Evolutionary conservation across 2,329 filamentous ascomycete species (phyloP), one percentile per base, ranked within the genome.

Genomic region (Rutstroemia sp.): DNA sequence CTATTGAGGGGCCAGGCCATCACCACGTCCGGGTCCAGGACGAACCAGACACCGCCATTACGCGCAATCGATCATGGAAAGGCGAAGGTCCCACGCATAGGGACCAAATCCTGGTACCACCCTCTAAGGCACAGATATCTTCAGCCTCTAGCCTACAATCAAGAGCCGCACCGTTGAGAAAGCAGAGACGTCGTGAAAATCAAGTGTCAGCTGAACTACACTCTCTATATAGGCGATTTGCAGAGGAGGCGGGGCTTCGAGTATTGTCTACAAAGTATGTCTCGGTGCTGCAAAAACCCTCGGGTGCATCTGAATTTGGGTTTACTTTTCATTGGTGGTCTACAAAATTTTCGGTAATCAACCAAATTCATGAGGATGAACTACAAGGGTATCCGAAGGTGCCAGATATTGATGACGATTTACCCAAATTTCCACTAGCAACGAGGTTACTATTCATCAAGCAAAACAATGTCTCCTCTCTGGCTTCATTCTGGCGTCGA

Each of bases 401-500:
- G 7, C 27, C 44, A 16, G 34, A 44, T 23, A 19, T 38, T 1
- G 42, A 27, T 8, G 38, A 45, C 5, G 9, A 41, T 44, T 19
- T 38, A 18, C 42, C 53, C 3, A 45, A 56, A 5, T 51, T 56
- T 34, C 47, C 53, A 7, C 12, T 19, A 6, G 53, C 53, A n/a
- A 19, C 19, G 16, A 51, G 23, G 14, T 37, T 56, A 6, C 10
- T 56, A 19, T 56, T 56, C 39, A 44, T 56, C 21, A 56, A 56
- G 27, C 53, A 56, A 56, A 49, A 51, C 16, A 56, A 56, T 19
- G 38, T 25, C 10, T 25, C 47, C 46, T 18, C 47, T 21, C 18
- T 56, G 19, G 47, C 53, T 23, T 14, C 12, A n/a, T 37, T 56
- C 30, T 56, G 53, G 53, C 23, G 25, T 25, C 47, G 53, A 56